Conservation (phyloP, 306 rosid species). For the Pterocarpus santalinus region DNA sequence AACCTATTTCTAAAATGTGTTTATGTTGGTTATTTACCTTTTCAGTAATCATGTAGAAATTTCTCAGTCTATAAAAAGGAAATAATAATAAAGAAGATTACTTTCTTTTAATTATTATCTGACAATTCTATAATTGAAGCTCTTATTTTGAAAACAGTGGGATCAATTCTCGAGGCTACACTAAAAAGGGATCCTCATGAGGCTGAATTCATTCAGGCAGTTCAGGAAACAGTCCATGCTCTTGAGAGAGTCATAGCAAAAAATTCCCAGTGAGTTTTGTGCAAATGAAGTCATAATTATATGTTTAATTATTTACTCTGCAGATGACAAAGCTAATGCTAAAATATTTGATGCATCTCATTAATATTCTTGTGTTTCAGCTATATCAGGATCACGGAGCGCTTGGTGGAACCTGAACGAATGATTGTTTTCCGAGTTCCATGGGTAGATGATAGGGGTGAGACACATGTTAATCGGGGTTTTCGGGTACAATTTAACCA, state of each 20-base stretch:
- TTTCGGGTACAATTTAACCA: conserved; percentile 86
- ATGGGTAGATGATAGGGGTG: conserved; percentile 87
- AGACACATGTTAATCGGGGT: conserved; percentile 79
- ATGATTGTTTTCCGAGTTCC: conserved; percentile 83
- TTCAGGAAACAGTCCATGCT: conserved; percentile 84
- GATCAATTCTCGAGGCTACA: conserved; percentile 84
- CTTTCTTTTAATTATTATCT: conserved; percentile 39
- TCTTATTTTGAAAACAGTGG: conserved; percentile 86
- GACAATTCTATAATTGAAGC: conserved; percentile 54
- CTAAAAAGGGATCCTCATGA: conserved; percentile 92
- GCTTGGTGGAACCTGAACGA: conserved; percentile 90
- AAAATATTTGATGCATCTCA: conserved; percentile 31
- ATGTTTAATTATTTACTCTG: neutral
- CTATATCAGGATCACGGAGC: conserved; percentile 87
- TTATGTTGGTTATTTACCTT: conserved; percentile 25
- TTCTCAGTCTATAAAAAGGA: neutral
- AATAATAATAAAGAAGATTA: neutral
- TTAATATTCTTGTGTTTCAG: conserved; percentile 56
- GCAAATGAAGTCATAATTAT: conserved; percentile 26
- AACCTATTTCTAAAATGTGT: neutral
- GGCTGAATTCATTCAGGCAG: conserved; percentile 80
- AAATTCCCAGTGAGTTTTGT: conserved; percentile 79
- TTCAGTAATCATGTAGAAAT: neutral
- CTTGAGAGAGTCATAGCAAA: conserved; percentile 91
- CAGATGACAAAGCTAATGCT: conserved; percentile 6